A percentile compares a stretch with the other conserved stretches of the same genome.
Conservation (phyloP, 202 grass and related monocot genomes). For the Digitaria exilis region DNA sequence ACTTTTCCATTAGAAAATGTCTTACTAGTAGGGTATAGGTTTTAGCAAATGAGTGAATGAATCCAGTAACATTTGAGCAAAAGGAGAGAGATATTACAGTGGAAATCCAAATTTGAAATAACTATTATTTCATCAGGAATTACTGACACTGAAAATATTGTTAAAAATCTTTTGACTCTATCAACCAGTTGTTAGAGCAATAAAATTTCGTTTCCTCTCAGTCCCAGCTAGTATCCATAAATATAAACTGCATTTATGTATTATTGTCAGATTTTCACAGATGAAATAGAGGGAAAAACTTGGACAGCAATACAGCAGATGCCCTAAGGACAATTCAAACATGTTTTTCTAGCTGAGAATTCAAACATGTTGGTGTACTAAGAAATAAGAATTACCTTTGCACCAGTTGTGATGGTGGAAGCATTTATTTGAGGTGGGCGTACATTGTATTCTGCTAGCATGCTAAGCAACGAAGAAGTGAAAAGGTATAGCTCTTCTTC, state of each 20-base stretch:
- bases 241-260: conserved; percentile 3
- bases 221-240: conserved; percentile 6
- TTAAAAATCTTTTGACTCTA: background rate
- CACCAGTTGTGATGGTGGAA: conserved; percentile 67
- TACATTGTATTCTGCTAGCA: conserved; percentile 80
- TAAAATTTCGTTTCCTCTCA: conserved; percentile 1
- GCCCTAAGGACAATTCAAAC: conserved; percentile 7
- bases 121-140: background rate
- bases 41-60: background rate
- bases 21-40: background rate
- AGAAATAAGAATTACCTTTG: conserved; percentile 64
- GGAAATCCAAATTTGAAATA: background rate
- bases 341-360: background rate
- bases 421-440: conserved; percentile 77
- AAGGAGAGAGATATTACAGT: background rate
- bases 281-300: background rate
- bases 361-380: background rate
- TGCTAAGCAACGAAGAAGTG: conserved; percentile 90
- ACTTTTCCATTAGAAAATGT: background rate
- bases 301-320: conserved; percentile 13
- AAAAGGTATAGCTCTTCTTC: conserved; percentile 90
- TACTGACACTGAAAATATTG: background rate
- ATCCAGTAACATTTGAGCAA: background rate
- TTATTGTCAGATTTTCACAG: conserved; percentile 10
- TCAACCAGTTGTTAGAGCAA: background rate